These are phyloP conservation scores for Paramecium caudatum DNA, from an alignment of 73 alveolate genomes.

Conservation along the genomic window DNA sequence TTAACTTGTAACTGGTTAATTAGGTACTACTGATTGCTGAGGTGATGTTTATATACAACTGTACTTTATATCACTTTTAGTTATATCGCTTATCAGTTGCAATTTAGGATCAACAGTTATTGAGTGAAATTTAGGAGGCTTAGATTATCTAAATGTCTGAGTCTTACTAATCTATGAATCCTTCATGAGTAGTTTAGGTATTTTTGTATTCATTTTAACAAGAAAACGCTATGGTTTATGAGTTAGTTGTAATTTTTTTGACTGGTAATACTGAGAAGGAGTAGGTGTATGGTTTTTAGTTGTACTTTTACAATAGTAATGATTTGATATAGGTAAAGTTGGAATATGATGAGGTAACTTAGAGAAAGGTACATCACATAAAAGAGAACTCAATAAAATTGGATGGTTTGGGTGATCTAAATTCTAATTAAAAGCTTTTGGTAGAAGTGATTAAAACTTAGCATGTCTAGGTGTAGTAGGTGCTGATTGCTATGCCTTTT, in stretches of 20 bases:
- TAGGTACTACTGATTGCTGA: background rate
- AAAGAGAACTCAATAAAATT: background rate
- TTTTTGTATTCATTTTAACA: conserved; percentile 18
- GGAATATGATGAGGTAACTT: background rate
- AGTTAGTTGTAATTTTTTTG: conserved; percentile 20
- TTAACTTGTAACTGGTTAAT: background rate
- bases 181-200: background rate
- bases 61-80: conserved; percentile 5
- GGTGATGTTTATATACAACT: background rate
- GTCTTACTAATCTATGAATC: background rate
- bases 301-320: conserved; percentile 8
- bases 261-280: background rate
- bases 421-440: too few species aligned
- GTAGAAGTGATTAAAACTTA: background rate
- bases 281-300: conserved; percentile 20
- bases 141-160: background rate
- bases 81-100: background rate
- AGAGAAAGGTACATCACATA: background rate
- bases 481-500: background rate
- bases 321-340: background rate
- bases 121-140: background rate
- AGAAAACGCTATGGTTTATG: conserved; percentile 12
- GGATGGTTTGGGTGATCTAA: background rate
- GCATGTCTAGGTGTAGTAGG: background rate
- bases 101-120: background rate